Conservation (phyloP, 768 basidiomycete genomes). For the Pulveroboletus sp. region DNA sequence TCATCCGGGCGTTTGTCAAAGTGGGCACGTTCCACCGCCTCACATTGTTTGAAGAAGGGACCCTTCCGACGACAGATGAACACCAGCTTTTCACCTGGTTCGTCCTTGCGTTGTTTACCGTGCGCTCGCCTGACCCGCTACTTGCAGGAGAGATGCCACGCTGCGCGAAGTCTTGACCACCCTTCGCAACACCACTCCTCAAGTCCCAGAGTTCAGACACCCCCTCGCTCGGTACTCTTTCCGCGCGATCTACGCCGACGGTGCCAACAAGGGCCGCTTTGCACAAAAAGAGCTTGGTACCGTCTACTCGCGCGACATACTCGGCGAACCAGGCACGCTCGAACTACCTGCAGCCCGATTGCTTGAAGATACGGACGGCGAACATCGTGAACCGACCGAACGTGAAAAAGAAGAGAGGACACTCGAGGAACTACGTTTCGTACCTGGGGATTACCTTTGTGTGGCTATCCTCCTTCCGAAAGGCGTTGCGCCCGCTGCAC, state of each 20-base stretch:
- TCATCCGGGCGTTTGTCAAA: slow-evolving; percentile 80
- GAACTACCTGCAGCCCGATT: slow-evolving; percentile 56
- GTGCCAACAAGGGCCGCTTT: slow-evolving; percentile 65
- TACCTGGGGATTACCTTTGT: slow-evolving; percentile 77
- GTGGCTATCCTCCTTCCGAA: slow-evolving; percentile 76
- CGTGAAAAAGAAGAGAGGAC: slow-evolving; percentile 63
- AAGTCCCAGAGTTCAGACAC: slow-evolving; percentile 68
- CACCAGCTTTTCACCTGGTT: slow-evolving; percentile 82
- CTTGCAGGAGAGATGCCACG: slow-evolving; percentile 73
- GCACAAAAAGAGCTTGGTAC: slow-evolving; percentile 75
- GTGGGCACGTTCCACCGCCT: slow-evolving; percentile 74
- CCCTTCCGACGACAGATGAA: slow-evolving; percentile 74
- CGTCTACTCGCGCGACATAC: slow-evolving; percentile 80
- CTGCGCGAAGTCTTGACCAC: slow-evolving; percentile 75
- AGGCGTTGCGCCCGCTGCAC: slow-evolving; percentile 40
- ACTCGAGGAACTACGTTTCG: slow-evolving; percentile 73
- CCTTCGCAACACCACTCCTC: slow-evolving; percentile 67
- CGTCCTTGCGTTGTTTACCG: slow-evolving; percentile 10
- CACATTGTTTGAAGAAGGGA: slow-evolving; percentile 71
- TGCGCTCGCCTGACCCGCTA: neutral
- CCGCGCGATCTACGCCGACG: slow-evolving; percentile 74
- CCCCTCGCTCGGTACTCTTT: slow-evolving; percentile 81
- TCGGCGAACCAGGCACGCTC: slow-evolving; percentile 71
- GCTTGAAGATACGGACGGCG: slow-evolving; percentile 43
- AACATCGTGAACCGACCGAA: slow-evolving; percentile 35